These are phyloP conservation scores for Macadamia tetraphylla DNA, from an alignment of 164 flowering plant species.

Conservation along the genomic window DNA sequence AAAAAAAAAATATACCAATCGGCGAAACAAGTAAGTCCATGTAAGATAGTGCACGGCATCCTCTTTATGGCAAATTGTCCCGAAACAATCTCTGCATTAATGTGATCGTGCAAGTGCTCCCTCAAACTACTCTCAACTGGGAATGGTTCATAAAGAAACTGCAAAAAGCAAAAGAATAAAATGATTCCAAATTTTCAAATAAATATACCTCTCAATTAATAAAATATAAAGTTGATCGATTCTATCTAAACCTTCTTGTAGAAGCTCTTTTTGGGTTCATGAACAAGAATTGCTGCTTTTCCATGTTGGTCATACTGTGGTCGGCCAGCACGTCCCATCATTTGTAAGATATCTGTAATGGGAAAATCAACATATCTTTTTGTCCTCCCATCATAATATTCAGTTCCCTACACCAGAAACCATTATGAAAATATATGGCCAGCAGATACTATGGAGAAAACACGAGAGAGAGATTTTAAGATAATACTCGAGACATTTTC, in stretches of 20 bases:
- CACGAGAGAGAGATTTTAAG: no score
- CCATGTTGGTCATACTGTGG: conserved; percentile 99
- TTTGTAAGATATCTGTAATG: conserved; percentile 96
- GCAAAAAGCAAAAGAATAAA: conserved; percentile 20
- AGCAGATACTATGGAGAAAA: no score
- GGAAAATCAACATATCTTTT: conserved; percentile 97
- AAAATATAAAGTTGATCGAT: not conserved
- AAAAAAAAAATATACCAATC: conserved; percentile 56
- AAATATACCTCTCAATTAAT: not conserved
- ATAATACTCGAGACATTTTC: no score
- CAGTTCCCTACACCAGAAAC: conserved; percentile 74
- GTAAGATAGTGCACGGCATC: conserved; percentile 95
- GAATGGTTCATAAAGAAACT: conserved; percentile 98
- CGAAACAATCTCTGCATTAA: conserved; percentile 97
- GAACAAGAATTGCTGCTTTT: conserved; percentile 97
- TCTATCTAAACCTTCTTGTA: conserved; percentile 71
- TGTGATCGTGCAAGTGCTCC: conserved; percentile 83
- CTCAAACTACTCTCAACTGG: conserved; percentile 96
- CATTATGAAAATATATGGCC: no score
- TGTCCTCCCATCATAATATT: conserved; percentile 84
- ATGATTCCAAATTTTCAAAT: conserved; percentile 3
- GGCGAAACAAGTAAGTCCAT: conserved; percentile 95
- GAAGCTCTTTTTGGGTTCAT: conserved; percentile 98
- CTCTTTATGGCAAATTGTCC: conserved; percentile 84
- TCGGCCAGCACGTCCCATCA: conserved; percentile 99